Evolutionary conservation across 2,329 filamentous ascomycete genomes (phyloP).

Genomic region (Trichophyton rubrum): DNA sequence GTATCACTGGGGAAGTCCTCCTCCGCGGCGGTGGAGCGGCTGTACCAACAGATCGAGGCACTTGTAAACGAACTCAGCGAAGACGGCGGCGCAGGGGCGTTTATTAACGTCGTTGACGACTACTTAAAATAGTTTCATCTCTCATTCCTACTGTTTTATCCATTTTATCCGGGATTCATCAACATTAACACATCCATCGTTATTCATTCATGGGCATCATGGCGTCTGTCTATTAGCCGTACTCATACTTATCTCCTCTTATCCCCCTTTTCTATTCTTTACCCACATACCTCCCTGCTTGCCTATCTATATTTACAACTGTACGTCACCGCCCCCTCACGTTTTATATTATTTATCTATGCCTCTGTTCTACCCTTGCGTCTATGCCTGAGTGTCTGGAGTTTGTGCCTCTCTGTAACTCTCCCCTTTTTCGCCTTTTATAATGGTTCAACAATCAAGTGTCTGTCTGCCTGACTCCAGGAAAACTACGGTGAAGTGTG

Average conservation of each 20-base stretch:
- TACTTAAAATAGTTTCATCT: conserved; percentile 39
- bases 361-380: not conserved
- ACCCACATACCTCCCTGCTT: not conserved
- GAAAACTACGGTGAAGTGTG: no score
- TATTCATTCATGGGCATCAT: not conserved
- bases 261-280: not conserved
- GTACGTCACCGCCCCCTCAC: not conserved
- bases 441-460: not conserved
- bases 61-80: conserved; percentile 71
- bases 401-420: not conserved
- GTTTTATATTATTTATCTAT: not conserved
- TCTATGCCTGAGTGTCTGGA: not conserved
- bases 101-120: conserved; percentile 57
- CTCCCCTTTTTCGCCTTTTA: not conserved
- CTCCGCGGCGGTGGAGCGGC: conserved; percentile 67
- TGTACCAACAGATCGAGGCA: conserved; percentile 77
- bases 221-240: not conserved
- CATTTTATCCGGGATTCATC: not conserved
- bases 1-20: conserved; percentile 85
- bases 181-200: not conserved
- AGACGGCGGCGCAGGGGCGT: conserved; percentile 68
- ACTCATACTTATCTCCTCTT: no score
- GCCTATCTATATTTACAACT: not conserved
- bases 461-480: not conserved
- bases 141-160: not conserved